phyloP scores from a whole-genome alignment of 106 monocot genomes.

The Gastrodia elata region DNA sequence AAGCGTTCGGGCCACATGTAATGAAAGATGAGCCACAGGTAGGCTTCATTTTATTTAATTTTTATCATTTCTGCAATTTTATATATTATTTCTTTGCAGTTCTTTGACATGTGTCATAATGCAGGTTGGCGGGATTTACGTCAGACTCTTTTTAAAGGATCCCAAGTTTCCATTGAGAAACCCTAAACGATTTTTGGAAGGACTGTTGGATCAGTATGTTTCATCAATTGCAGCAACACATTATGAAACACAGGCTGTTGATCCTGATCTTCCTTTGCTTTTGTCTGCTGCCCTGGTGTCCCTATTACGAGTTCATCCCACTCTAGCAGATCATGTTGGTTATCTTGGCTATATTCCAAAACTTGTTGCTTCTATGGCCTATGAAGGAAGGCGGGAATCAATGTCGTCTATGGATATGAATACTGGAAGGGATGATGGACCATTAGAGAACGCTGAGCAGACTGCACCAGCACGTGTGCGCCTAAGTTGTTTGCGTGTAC shows the following conservation, averaged over 20 bases:
- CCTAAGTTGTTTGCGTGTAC: slow-evolving; percentile 82
- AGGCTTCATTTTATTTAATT: neutral
- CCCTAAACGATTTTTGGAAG: slow-evolving; percentile 96
- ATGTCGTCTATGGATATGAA: slow-evolving; percentile 70
- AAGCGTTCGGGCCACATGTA: slow-evolving; percentile 90
- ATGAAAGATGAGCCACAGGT: slow-evolving; percentile 99
- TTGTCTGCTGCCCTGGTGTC: slow-evolving; percentile 96
- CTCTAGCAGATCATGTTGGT: slow-evolving; percentile 94
- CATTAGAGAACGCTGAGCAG: slow-evolving; percentile 31
- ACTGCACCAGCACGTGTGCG: slow-evolving; percentile 89
- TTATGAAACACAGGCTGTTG: slow-evolving; percentile 51
- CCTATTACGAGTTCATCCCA: slow-evolving; percentile 86
- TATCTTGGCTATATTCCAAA: slow-evolving; percentile 99
- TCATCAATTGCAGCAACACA: slow-evolving; percentile 90
- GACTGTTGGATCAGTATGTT: slow-evolving; percentile 96
- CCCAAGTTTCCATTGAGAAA: slow-evolving; percentile 98
- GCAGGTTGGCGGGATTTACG: slow-evolving; percentile 98
- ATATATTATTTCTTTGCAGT: neutral
- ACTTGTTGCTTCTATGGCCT: slow-evolving; percentile 89
- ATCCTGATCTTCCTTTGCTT: slow-evolving; percentile 88
- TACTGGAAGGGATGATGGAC: slow-evolving; percentile 28
- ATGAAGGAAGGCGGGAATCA: slow-evolving; percentile 86
- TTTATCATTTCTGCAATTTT: neutral
- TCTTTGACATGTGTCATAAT: slow-evolving; percentile 8
- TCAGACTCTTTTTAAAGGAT: slow-evolving; percentile 90